Base-by-base conservation (phyloP, 2,329 filamentous ascomycete genomes). In the Hyphodiscus sp. region DNA sequence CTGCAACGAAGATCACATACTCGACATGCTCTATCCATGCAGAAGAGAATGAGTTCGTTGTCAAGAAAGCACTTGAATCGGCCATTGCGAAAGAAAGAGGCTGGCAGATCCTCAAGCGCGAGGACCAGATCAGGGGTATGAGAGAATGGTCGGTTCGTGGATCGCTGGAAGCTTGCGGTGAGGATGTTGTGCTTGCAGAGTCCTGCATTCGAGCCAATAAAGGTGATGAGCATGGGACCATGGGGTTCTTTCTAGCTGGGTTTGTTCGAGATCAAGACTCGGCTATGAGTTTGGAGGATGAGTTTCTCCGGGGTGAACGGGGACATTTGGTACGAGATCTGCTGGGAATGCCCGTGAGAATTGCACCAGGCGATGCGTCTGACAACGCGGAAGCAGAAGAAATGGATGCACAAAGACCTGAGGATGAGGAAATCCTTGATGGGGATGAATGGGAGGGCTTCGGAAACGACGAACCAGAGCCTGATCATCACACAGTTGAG, bases 201-300 rank as follows among this genome's bases (percentile, higher is more conserved):
- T 87, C 80, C 2, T 96, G 91, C 65, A 86, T 96, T 52, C 77
- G 92, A 54, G 89, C 89, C 30, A 85, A 87, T 69, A 88, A 91
- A 62, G 87, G 83, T 23, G 90, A 92, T 61, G 85, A 84, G 10
- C 81, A 87, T 58, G 90, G 91, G 0, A 88, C 91, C 0, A 96
- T 96, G 81, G 92, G 94, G 0, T 97, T 99, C 71, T 99, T 99
- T 63, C 88, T 96, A 19, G 90, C 83, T n/a, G 89, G 80, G 0
- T 96, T 99, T 70, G 79, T 89, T 2, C 76, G 88, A 54, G 61
- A 66, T 47, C 9, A 20, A 45, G 50, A 47, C 13, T 15, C 41
- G 10, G 15, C 50, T 13, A 18, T 8, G 6, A 45, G 53, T 19
- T n/a, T 55, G 19, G 61, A 58, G 19, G 49, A 42, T n/a, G 45